Evolutionary conservation across 768 basidiomycete genomes (phyloP), one percentile per base, ranked within the genome.

Genomic region (Erythrobasidium yunnanense): DNA sequence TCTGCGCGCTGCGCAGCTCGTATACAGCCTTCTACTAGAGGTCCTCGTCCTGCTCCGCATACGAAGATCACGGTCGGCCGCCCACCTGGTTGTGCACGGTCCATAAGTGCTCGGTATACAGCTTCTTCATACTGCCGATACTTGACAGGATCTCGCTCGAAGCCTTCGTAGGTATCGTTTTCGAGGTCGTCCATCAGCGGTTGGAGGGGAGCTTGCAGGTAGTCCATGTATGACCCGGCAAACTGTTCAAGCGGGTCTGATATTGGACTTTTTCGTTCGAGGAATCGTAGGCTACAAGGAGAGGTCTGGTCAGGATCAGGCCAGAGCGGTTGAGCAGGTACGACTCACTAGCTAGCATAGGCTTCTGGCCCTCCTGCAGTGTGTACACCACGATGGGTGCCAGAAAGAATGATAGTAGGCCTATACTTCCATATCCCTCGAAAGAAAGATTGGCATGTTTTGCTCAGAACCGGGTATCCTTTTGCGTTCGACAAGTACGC

Each of bases 151-250:
- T 97, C 95, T 75, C 90, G 84, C 74, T 99, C 95, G 73, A 99
- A 99, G 1, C 89, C 90, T 74, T 97, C 90, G 76, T 99, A 99
- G 11, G 91, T 96, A 70, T 86, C 83, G 71, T 90, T 92, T 73
- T 88, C 89, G 62, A 99, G 77, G 77, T 99, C 92, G 73, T 99
- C 93, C 91, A 93, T 93, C 72, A 99, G 77, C 23, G 95, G 95
- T 87, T 92, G 92, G 56, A 97, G 77, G 0, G 95, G 95, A 3
- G 90, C 88, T 75, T 97, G 95, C 20, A 99, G 78, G 77, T 85
- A 95, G 75, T 97, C 95, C 73, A 89, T 88, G 76, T 97, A 99
- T 4, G 89, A 90, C 67, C 86, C 84, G 0, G 90, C 88, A 76
- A 89, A 93, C 70, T 89, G 80, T 74, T 95, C 90, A 38, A 93